A percentile compares a stretch with the other conserved stretches of the same genome.
Conservation (phyloP, 805 yeast species). For the Priceomyces medius region DNA sequence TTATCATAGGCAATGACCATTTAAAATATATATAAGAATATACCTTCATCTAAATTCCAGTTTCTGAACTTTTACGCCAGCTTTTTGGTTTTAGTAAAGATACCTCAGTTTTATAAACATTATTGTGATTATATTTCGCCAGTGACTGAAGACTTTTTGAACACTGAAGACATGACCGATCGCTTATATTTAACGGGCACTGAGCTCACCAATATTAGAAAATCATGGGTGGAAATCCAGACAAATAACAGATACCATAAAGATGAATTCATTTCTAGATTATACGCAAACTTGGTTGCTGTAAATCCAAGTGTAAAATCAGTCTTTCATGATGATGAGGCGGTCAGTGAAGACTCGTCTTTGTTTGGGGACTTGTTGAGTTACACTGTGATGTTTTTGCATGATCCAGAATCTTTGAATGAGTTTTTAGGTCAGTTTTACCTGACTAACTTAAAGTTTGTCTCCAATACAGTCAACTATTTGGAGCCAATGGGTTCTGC, state of each 20-base stretch:
- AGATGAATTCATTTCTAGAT: constrained; percentile 28
- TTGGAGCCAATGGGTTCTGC: constrained; percentile 45
- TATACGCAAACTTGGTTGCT: constrained; percentile 34
- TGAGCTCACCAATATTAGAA: constrained; percentile 23
- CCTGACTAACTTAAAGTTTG: constrained; percentile 27
- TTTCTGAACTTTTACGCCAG: background rate
- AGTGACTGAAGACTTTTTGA: background rate
- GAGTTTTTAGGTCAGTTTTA: constrained; percentile 35
- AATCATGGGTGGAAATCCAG: constrained; percentile 35
- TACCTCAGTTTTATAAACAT: background rate
- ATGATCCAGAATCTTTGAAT: constrained; percentile 24
- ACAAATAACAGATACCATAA: constrained; percentile 28
- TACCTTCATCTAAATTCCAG: background rate
- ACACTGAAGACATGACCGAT: constrained; percentile 4
- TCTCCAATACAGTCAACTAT: constrained; percentile 24
- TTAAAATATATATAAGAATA: constrained; percentile 7
- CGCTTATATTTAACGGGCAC: constrained; percentile 6
- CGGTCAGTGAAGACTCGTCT: constrained; percentile 29
- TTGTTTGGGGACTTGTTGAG: constrained; percentile 36
- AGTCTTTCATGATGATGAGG: constrained; percentile 19
- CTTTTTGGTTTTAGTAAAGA: background rate
- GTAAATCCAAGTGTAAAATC: constrained; percentile 26
- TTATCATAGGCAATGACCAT: background rate
- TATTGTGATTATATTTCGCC: background rate
- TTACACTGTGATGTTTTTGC: constrained; percentile 30